Base-by-base conservation (phyloP, 495 filamentous ascomycete species). In the Rostrohypoxylon terebratum region DNA sequence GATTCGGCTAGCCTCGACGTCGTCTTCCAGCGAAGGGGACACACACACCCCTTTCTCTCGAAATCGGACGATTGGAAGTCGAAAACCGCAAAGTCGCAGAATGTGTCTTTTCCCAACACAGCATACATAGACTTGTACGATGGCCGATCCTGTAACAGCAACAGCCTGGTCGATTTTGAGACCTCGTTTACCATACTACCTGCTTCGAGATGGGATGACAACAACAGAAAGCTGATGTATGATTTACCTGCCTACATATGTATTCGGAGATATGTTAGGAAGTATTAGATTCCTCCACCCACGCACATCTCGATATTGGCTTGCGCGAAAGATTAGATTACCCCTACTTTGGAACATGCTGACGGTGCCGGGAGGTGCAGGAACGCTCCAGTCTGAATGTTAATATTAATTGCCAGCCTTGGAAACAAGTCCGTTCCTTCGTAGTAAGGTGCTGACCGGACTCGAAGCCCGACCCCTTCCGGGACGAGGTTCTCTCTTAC, bases 1-100 rank as follows among this genome's bases (percentile, higher is more conserved):
- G 51, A 65, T 57, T 73, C 71, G 71, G 71, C 20, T 63, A 63
- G 53, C 31, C 45, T 66, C 61, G 66, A 66, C 51, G 58, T 48
- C 18, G 40, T 28, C 14, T 63, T 61, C 20, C 57, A 44, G 44
- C 44, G 38, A 58, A 8, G 18, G 23, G 20, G 6, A 25, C 23
- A 28, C 23, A 28, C 28, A 28, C 28, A 3, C 28, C 28, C 42
- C 45, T 14, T 18, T 33, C 23, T 63, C 53, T 40, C 11, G n/a
- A 9, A 16, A 60, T 72, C 51, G 50, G 58, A 45, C 48, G 61
- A 61, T 62, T 54, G 38, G 47, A 34, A 71, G 34, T 23, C 47
- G 38, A 62, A 38, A 59, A 59, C 8, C 21, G 14, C 10, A 23
- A 36, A 66, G 33, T 28, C 28, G 28, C 28, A 28, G n/a, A 28